Percentiles rank a stretch among this genome's conserved stretches.
Evolutionary conservation across 805 yeast species (phyloP).

Genomic region (Candida oleophila): DNA sequence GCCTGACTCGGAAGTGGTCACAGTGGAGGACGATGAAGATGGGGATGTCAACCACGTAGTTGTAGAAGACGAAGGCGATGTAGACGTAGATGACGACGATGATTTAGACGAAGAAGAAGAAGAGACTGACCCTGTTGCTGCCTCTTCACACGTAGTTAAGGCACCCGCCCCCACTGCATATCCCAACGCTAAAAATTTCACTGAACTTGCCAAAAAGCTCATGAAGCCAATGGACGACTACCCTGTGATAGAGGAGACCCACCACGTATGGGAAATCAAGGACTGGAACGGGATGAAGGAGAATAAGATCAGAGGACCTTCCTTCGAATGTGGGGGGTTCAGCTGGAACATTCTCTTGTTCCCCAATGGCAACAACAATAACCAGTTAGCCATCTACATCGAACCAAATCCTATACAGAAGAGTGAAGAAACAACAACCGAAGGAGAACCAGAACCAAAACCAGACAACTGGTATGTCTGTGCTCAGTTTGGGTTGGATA

Average conservation of each 20-base stretch:
- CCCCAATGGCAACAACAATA: conserved; percentile 69
- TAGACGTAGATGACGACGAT: conserved; percentile 10
- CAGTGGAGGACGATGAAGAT: conserved; percentile 6
- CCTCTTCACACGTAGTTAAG: neutral
- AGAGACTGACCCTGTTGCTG: neutral
- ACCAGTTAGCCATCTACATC: conserved; percentile 64
- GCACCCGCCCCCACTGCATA: neutral
- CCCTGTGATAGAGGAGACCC: conserved; percentile 32
- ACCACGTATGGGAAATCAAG: conserved; percentile 50
- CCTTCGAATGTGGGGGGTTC: conserved; percentile 57
- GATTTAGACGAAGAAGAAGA: conserved; percentile 7
- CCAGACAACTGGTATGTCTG: conserved; percentile 76
- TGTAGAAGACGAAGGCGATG: conserved; percentile 13
- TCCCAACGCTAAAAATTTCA: conserved; percentile 32
- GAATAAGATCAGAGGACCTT: conserved; percentile 46
- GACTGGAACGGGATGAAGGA: conserved; percentile 45
- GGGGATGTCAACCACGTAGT: too few relatives aligned
- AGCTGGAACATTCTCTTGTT: conserved; percentile 73
- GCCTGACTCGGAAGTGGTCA: conserved; percentile 5
- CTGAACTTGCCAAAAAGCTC: conserved; percentile 24
- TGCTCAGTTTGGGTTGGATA: conserved; percentile 82
- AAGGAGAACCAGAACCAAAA: conserved; percentile 25
- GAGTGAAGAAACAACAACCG: conserved; percentile 23
- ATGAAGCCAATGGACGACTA: conserved; percentile 42
- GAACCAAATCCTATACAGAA: conserved; percentile 61